Conservation (phyloP, 768 basidiomycete genomes). For the Gyrodon lividus region DNA sequence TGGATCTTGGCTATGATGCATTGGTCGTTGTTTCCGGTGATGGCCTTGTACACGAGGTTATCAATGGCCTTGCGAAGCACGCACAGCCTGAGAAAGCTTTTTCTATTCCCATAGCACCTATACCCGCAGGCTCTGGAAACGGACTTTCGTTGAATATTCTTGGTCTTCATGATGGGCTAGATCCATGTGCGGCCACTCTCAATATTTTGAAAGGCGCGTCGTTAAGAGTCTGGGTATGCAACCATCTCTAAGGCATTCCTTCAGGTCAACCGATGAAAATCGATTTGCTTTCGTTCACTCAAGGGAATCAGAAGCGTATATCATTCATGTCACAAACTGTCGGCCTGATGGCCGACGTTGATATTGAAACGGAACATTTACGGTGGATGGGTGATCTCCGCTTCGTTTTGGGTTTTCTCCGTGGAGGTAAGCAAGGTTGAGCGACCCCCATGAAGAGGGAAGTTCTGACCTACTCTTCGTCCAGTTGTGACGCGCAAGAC, state of each 20-base stretch:
- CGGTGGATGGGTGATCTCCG: constrained; percentile 86
- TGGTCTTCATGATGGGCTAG: constrained; percentile 66
- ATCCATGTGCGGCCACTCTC: constrained; percentile 68
- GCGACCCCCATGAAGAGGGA: neutral
- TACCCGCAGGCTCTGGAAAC: constrained; percentile 84
- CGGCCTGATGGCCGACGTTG: constrained; percentile 84
- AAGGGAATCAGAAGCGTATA: constrained; percentile 57
- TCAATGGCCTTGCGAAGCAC: constrained; percentile 80
- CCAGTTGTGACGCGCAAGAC: constrained; percentile 58
- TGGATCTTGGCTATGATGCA: constrained; percentile 66
- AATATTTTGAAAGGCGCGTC: constrained; percentile 72
- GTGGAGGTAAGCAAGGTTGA: constrained; percentile 50
- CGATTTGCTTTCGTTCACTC: constrained; percentile 76
- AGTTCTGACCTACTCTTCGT: constrained; percentile 3
- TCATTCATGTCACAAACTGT: constrained; percentile 84
- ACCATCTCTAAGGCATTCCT: neutral
- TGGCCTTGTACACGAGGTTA: constrained; percentile 77
- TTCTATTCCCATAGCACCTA: constrained; percentile 66
- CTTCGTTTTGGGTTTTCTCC: constrained; percentile 70
- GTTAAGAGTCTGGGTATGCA: neutral
- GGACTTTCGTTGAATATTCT: constrained; percentile 71
- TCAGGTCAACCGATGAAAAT: constrained; percentile 70
- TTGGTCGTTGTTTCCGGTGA: constrained; percentile 80
- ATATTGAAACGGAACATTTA: constrained; percentile 79
- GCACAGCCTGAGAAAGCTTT: constrained; percentile 59